A percentile compares a stretch with the other conserved stretches of the same genome.
Evolutionary conservation across 352 stramenopile species (phyloP).

Genomic region (Porosira glacialis): DNA sequence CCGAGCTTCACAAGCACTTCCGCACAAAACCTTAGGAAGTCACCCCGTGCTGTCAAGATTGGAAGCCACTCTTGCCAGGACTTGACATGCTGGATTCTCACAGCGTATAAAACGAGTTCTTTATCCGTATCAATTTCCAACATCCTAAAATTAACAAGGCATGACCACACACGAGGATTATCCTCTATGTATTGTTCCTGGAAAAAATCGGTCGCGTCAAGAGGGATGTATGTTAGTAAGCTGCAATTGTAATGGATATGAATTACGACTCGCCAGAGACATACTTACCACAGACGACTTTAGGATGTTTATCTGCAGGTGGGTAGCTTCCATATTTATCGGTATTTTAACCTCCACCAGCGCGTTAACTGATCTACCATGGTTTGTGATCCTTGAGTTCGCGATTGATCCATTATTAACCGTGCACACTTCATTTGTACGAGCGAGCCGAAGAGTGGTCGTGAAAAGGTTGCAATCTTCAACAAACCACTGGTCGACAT

Average conservation of each 20-base stretch:
- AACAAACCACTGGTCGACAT: conserved; percentile 43
- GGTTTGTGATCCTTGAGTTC: conserved; percentile 67
- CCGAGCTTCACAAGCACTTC: conserved; percentile 43
- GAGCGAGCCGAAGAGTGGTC: conserved; percentile 62
- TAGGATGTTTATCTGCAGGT: conserved; percentile 58
- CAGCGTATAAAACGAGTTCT: conserved; percentile 30
- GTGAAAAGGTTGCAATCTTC: conserved; percentile 68
- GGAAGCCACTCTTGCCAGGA: conserved; percentile 60
- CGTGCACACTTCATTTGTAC: conserved; percentile 70
- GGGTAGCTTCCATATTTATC: conserved; percentile 45
- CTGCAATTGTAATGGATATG: no score
- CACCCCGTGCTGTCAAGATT: conserved; percentile 48
- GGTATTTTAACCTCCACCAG: conserved; percentile 46
- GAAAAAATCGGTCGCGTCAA: no score
- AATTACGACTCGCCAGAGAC: no score
- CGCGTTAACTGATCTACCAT: conserved; percentile 55
- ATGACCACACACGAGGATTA: conserved; percentile 61
- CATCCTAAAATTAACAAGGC: conserved; percentile 49
- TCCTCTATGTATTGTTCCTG: conserved; percentile 57
- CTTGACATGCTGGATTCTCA: conserved; percentile 56
- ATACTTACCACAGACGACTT: conserved; percentile 53
- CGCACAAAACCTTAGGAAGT: conserved; percentile 46
- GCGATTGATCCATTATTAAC: conserved; percentile 68
- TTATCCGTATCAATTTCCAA: neutral
- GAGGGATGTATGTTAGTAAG: no score